Conservation (phyloP, 345 rosid species). For the Eucalyptus regnans region DNA sequence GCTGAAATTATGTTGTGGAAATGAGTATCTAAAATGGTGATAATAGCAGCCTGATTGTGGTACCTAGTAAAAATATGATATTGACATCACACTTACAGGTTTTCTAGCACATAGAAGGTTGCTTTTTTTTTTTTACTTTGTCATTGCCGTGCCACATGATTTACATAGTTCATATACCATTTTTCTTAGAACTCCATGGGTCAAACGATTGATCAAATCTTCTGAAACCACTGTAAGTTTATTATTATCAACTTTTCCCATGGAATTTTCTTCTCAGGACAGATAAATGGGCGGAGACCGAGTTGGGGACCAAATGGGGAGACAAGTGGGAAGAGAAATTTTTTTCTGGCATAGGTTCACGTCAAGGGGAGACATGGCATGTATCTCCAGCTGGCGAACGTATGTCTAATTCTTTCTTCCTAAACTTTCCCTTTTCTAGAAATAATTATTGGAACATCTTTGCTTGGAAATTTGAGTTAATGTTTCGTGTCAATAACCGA, state of each 20-base stretch:
- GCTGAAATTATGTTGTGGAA: not conserved
- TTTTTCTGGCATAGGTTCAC: slow-evolving; percentile 90
- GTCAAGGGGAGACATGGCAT: slow-evolving; percentile 99
- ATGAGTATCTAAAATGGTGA: not conserved
- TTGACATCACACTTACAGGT: not conserved
- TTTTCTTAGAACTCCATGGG: not conserved
- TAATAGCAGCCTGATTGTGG: not conserved
- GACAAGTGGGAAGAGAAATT: slow-evolving; percentile 99
- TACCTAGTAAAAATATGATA: not conserved
- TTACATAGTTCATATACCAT: not conserved
- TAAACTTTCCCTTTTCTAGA: not conserved
- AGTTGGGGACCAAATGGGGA: slow-evolving; percentile 98
- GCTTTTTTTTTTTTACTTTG: not conserved
- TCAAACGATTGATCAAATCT: not conserved
- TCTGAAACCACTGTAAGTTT: not conserved
- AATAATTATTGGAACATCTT: not conserved
- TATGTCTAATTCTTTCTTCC: slow-evolving; percentile 15
- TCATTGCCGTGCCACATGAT: not conserved
- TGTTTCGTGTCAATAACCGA: not conserved
- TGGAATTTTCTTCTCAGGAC: slow-evolving; percentile 55
- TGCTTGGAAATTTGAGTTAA: not conserved
- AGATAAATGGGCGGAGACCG: slow-evolving; percentile 99
- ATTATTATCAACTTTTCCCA: not conserved
- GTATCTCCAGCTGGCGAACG: slow-evolving; percentile 76
- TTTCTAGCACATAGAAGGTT: not conserved